Percentiles rank a stretch among this genome's conserved stretches.
phyloP scores from a whole-genome alignment of 352 stramenopile species.

The Globisporangium yorkense region DNA sequence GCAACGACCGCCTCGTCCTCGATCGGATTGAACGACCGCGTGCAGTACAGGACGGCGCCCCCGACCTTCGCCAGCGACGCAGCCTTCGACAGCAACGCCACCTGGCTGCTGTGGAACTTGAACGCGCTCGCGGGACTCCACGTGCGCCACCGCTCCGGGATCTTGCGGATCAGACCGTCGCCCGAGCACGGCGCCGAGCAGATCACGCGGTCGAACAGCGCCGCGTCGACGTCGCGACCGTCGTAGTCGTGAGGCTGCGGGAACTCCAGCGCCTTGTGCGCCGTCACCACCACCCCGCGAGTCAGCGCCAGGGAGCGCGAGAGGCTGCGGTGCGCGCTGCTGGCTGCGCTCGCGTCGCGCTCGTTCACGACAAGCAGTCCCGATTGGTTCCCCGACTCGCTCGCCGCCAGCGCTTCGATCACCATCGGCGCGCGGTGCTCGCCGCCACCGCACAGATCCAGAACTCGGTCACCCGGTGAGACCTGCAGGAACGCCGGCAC shows the following conservation, averaged over 20 bases:
- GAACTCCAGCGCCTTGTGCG: constrained; percentile 72
- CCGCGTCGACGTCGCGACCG: constrained; percentile 12
- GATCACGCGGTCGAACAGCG: constrained; percentile 68
- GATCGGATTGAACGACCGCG: constrained; percentile 75
- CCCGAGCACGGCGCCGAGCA: constrained; percentile 74
- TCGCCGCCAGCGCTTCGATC: constrained; percentile 21
- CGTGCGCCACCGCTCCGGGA: constrained; percentile 74
- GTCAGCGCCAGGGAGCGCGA: constrained; percentile 47
- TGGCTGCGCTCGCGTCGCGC: constrained; percentile 43
- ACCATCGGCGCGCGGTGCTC: constrained; percentile 63
- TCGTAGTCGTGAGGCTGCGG: constrained; percentile 22
- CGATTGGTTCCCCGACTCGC: neutral
- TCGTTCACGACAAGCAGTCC: constrained; percentile 72
- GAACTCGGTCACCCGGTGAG: constrained; percentile 67
- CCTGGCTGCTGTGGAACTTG: constrained; percentile 49
- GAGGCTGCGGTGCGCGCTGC: constrained; percentile 46
- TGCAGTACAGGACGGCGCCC: constrained; percentile 65
- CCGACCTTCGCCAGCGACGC: constrained; percentile 42
- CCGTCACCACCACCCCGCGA: constrained; percentile 49
- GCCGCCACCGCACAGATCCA: constrained; percentile 66
- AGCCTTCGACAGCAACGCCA: constrained; percentile 78
- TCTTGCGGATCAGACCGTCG: constrained; percentile 74
- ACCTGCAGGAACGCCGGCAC: constrained; percentile 92
- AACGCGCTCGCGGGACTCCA: constrained; percentile 54
- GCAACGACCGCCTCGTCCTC: constrained; percentile 85